Evolutionary conservation across 805 yeast species (phyloP).

Genomic region (Starmerella bombicola): DNA sequence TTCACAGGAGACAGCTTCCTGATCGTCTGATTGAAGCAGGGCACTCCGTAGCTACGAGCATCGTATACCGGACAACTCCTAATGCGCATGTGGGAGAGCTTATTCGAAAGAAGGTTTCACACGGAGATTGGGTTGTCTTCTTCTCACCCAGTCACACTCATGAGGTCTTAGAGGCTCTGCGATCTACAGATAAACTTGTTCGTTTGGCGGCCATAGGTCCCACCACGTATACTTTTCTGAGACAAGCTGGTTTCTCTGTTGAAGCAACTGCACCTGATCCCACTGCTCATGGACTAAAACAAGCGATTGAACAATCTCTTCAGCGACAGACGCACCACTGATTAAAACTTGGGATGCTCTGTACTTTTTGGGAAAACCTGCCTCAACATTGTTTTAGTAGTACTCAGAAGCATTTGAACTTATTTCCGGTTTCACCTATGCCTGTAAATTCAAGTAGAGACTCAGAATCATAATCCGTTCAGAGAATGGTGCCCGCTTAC

Average conservation of each 20-base stretch:
- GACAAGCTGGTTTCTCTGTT: conserved; percentile 41
- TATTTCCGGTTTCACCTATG: no score
- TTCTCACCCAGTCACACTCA: conserved; percentile 87
- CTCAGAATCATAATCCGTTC: neutral
- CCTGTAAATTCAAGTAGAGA: no score
- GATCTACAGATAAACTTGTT: conserved; percentile 21
- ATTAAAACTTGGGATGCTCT: no score
- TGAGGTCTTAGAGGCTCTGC: conserved; percentile 41
- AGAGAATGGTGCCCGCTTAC: neutral
- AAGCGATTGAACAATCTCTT: conserved; percentile 21
- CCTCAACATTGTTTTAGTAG: neutral
- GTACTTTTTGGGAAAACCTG: no score
- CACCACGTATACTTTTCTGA: conserved; percentile 58
- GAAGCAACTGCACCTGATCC: conserved; percentile 61
- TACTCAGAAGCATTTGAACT: neutral
- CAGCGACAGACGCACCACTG: no score
- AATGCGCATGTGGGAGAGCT: conserved; percentile 35
- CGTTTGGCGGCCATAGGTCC: conserved; percentile 83
- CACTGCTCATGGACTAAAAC: conserved; percentile 45
- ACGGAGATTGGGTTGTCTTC: conserved; percentile 57
- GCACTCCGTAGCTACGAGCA: conserved; percentile 41
- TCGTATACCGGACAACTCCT: conserved; percentile 56
- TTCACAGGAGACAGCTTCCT: conserved; percentile 73
- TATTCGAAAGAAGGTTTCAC: conserved; percentile 22
- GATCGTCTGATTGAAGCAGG: conserved; percentile 37